A percentile compares a stretch with the other conserved stretches of the same genome.
Evolutionary conservation across 495 filamentous ascomycete species (phyloP).

Genomic region (Neurospora sp.): DNA sequence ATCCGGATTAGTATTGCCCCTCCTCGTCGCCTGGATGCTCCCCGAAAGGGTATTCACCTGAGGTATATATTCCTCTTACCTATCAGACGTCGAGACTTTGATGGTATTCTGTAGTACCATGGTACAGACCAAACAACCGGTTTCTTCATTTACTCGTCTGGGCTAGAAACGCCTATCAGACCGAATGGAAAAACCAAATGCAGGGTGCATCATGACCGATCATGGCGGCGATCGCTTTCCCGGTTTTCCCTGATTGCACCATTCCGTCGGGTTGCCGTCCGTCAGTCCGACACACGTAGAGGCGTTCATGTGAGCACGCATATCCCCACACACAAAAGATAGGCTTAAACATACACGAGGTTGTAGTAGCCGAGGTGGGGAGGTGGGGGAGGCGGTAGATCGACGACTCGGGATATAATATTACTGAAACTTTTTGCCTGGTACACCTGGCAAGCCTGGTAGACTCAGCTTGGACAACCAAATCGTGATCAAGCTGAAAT

Average conservation of each 20-base stretch:
- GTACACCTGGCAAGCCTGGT: background rate
- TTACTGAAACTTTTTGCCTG: background rate
- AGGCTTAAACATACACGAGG: background rate
- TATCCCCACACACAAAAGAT: background rate
- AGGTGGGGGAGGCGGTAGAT: background rate
- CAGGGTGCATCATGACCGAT: background rate
- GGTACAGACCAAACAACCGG: background rate
- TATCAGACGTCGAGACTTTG: background rate
- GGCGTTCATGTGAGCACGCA: background rate
- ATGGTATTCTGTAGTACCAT: background rate
- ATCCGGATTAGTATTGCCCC: background rate
- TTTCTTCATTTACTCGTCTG: background rate
- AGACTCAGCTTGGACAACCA: background rate
- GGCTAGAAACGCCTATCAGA: too few species aligned
- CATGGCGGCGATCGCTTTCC: background rate
- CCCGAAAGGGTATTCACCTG: background rate
- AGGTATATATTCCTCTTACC: background rate
- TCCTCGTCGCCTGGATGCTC: background rate
- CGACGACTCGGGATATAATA: background rate
- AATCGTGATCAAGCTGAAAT: background rate
- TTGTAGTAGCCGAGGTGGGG: background rate
- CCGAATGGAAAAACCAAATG: background rate
- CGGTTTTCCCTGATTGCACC: background rate
- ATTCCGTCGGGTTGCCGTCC: background rate
- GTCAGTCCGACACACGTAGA: background rate